A percentile compares a stretch with the other conserved stretches of the same genome.
Conservation (phyloP, 1,284 basidiomycete genomes). For the Pterulicium gracile region DNA sequence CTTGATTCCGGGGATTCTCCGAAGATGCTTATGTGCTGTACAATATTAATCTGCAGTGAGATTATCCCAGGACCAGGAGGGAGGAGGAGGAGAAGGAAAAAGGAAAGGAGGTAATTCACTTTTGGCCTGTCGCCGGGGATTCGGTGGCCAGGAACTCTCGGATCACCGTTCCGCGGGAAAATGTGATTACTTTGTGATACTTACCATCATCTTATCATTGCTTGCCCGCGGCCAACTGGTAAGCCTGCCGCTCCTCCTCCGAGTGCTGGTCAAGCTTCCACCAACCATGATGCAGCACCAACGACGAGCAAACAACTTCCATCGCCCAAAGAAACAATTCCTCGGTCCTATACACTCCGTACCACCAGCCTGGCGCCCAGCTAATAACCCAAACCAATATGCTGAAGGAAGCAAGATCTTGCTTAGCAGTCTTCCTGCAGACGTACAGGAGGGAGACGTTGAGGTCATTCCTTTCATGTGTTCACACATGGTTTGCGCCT, state of each 20-base stretch:
- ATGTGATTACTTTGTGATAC: no score
- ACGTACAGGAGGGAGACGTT: constrained; percentile 58
- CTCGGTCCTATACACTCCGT: constrained; percentile 43
- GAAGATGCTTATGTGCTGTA: background rate
- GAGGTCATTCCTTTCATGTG: constrained; percentile 31
- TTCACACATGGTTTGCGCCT: constrained; percentile 5
- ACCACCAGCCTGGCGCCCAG: constrained; percentile 46
- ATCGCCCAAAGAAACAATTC: constrained; percentile 42
- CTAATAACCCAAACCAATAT: constrained; percentile 20
- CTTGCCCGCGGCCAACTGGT: no score
- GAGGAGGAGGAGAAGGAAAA: background rate
- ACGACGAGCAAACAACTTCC: constrained; percentile 26
- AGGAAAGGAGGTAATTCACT: no score
- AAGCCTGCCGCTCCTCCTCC: no score
- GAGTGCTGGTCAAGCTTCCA: no score
- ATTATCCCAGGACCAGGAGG: background rate
- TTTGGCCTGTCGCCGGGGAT: no score
- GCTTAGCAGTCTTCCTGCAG: constrained; percentile 53
- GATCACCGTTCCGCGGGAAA: no score
- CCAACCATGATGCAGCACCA: background rate
- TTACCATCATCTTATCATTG: no score
- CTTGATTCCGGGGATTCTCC: no score
- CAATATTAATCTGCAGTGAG: background rate
- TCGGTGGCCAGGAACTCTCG: no score
- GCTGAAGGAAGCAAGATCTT: constrained; percentile 55